These are phyloP conservation scores for Fragaria iinumae DNA, from an alignment of 306 rosid species.

Conservation along the genomic window DNA sequence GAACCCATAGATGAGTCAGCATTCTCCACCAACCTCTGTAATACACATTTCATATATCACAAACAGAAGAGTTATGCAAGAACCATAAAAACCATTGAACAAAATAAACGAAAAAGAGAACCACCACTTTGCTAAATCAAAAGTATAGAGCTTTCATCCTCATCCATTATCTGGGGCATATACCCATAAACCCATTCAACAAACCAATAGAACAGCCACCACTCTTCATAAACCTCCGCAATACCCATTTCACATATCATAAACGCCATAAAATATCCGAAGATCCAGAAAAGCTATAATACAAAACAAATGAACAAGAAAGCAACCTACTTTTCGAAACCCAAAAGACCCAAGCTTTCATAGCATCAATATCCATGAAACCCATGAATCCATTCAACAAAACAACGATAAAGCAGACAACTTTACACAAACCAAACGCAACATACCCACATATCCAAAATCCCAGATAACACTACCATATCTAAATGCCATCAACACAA, in stretches of 20 bases:
- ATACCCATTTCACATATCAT: not conserved
- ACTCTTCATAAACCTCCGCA: not conserved
- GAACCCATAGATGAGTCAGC: not conserved
- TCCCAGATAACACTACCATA: not conserved
- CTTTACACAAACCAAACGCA: not conserved
- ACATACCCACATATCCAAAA: not conserved
- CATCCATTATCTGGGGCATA: not conserved
- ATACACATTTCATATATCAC: not conserved
- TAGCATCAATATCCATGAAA: not conserved
- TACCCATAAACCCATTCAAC: not conserved
- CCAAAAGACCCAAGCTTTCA: not conserved
- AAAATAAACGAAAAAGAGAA: not conserved
- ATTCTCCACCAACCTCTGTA: not conserved
- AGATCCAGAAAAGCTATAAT: not conserved
- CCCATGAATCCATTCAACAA: constrained; percentile 2
- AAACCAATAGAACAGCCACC: not conserved
- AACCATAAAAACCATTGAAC: not conserved
- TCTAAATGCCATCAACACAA: not conserved
- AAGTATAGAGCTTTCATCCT: not conserved
- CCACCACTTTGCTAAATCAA: not conserved
- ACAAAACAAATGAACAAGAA: not conserved
- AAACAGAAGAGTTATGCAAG: not conserved
- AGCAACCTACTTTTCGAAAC: not conserved
- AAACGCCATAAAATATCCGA: not conserved
- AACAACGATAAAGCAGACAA: not conserved